A percentile compares a stretch with the other conserved stretches of the same genome.
phyloP scores from a whole-genome alignment of 129 eudicot genomes.

The Chrysanthemum lavandulifolium region DNA sequence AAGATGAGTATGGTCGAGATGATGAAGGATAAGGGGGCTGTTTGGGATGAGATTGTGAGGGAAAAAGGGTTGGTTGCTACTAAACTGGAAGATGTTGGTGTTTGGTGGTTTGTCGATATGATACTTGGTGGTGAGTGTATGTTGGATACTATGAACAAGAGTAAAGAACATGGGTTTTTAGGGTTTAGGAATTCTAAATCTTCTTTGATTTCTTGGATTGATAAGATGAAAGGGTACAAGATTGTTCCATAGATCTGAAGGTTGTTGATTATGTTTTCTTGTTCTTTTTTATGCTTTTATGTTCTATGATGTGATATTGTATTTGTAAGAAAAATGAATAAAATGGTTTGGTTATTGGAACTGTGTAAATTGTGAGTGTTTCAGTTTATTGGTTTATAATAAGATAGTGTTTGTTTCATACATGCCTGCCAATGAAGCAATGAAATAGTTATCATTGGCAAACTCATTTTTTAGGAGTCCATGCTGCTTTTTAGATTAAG shows the following conservation, averaged over 20 bases:
- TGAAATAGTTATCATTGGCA: no score
- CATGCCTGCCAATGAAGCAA: no score
- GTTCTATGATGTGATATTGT: slow-evolving; percentile 13
- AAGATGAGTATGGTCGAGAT: slow-evolving; percentile 49
- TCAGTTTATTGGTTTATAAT: background rate
- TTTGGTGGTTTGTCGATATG: slow-evolving; percentile 74
- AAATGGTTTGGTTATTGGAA: slow-evolving; percentile 13
- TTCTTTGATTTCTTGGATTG: slow-evolving; percentile 66
- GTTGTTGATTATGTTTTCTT: slow-evolving; percentile 3
- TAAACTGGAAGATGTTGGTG: slow-evolving; percentile 65
- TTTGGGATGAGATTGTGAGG: slow-evolving; percentile 83
- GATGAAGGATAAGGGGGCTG: slow-evolving; percentile 77
- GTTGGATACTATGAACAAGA: slow-evolving; percentile 78
- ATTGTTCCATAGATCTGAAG: slow-evolving; percentile 53
- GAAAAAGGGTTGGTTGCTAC: slow-evolving; percentile 49
- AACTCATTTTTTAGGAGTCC: no score
- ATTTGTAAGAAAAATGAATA: slow-evolving; percentile 27
- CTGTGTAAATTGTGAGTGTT: background rate
- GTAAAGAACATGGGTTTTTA: slow-evolving; percentile 82
- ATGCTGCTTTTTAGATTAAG: no score
- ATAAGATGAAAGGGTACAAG: slow-evolving; percentile 66
- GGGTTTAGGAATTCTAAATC: slow-evolving; percentile 72
- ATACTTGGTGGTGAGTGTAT: slow-evolving; percentile 25
- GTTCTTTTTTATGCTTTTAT: background rate
- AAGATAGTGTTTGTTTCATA: no score